A percentile compares a stretch with the other conserved stretches of the same genome.
Conservation (phyloP, 179 eudicot species). For the Patellifolia procumbens region DNA sequence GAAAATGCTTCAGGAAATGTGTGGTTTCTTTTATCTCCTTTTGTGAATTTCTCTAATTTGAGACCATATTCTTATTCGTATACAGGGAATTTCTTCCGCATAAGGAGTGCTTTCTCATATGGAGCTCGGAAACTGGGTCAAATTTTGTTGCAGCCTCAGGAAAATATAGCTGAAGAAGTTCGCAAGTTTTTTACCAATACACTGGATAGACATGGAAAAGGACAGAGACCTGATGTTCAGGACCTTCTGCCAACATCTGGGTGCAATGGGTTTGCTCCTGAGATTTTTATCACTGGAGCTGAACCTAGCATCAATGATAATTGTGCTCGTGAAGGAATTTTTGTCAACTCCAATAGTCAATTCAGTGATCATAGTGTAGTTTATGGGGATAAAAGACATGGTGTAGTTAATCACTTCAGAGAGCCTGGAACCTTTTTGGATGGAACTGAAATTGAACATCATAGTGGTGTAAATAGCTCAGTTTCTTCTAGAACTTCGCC, state of each 20-base stretch:
- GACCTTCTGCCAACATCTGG: constrained; percentile 36
- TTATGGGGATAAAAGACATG: constrained; percentile 18
- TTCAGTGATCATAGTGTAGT: constrained; percentile 20
- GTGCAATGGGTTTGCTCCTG: constrained; percentile 31
- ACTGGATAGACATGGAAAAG: constrained; percentile 73
- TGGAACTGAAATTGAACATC: constrained; percentile 13
- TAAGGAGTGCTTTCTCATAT: constrained; percentile 81
- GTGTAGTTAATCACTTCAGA: constrained; percentile 3
- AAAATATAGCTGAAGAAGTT: constrained; percentile 60
- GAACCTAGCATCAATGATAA: constrained; percentile 34
- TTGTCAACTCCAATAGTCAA: constrained; percentile 13
- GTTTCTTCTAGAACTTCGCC: not conserved
- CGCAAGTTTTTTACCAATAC: constrained; percentile 71
- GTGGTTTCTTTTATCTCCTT: not conserved
- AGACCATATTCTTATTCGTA: not conserved
- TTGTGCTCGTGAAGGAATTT: constrained; percentile 28
- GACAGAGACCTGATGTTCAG: constrained; percentile 75
- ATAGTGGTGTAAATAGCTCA: constrained; percentile 13
- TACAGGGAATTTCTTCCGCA: constrained; percentile 82
- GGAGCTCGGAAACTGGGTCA: constrained; percentile 83
- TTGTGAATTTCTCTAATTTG: not conserved
- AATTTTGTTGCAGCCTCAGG: constrained; percentile 61
- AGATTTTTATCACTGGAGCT: constrained; percentile 14
- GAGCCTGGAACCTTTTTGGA: constrained; percentile 21
- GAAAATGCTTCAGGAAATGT: not conserved